Evolutionary conservation across 305 asterid genomes (phyloP), one percentile per base, ranked within the genome.

Genomic region (Fraxinus ornus): DNA sequence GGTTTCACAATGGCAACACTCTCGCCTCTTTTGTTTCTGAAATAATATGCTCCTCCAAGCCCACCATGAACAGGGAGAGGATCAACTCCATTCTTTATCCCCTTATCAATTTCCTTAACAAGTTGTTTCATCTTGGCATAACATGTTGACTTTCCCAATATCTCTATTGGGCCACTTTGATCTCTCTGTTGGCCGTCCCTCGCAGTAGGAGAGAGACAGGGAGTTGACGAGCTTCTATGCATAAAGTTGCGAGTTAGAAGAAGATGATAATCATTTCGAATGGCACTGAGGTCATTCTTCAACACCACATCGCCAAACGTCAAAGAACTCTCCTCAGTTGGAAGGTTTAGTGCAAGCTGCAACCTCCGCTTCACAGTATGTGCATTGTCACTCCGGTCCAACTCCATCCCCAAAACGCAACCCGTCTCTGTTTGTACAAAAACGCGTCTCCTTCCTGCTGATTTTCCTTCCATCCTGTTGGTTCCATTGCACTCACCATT

Each of bases 191-290:
- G 98, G 81, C 82, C 77, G 68, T 96, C 97, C 85, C 90, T 84
- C 33, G 98, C 98, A 44, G 98, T 92, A 81, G 99, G 99, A 0
- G 98, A 94, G 89, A 96, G 91, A 85, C 99, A 96, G 17, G 99
- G 99, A 81, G 97, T 93, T n/a, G 99, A 96, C 1, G 98, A 93
- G 84, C 99, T 96, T 89, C 99, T 89, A 36, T 96, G 98, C 90
- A 96, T 77, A 12, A 88, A 76, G 83, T 94, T 96, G 83, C 98
- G 90, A 3, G 97, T 93, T 83, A 96, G 84, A 35, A 96, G 88
- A 62, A 94, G 97, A 73, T 95, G 94, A 33, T 95, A 91, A 85
- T 96, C 98, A 81, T 96, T 94, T 41, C 95, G 89, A 75, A 96
- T 81, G 36, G 94, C 93, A 84, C 94, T 94, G 32, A 96, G 97